Evolutionary conservation across 768 basidiomycete genomes (phyloP).

Genomic region (Collybiopsis confluens): DNA sequence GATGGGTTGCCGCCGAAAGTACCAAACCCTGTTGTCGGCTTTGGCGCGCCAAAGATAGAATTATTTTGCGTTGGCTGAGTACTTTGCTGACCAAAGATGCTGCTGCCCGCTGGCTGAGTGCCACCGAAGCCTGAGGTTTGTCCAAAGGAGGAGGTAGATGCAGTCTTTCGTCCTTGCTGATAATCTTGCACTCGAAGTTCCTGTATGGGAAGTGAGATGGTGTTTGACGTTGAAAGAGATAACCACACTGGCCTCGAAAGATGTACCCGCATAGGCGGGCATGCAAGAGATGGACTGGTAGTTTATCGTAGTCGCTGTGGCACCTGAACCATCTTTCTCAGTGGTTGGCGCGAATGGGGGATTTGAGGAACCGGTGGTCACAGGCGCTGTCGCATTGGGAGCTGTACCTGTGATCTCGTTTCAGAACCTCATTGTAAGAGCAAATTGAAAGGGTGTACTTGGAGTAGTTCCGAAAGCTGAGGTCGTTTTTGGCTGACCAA

Average conservation of each 20-base stretch:
- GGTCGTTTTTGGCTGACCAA: constrained; percentile 22
- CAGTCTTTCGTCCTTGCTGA: constrained; percentile 64
- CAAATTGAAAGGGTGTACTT: background rate
- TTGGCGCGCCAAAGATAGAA: constrained; percentile 59
- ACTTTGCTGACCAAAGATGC: constrained; percentile 39
- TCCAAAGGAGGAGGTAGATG: constrained; percentile 47
- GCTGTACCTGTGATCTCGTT: constrained; percentile 32
- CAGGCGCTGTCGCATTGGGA: constrained; percentile 35
- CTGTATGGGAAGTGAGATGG: constrained; percentile 27
- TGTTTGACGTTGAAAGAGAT: constrained; percentile 13
- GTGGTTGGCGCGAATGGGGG: constrained; percentile 53
- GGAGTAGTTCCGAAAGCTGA: constrained; percentile 5
- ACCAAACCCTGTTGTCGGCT: constrained; percentile 74
- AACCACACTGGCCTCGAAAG: constrained; percentile 58
- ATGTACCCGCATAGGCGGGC: constrained; percentile 72
- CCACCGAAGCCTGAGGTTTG: constrained; percentile 46
- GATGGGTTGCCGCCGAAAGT: constrained; percentile 58
- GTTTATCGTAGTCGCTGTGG: constrained; percentile 44
- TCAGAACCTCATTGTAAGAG: background rate
- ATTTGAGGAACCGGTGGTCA: constrained; percentile 67
- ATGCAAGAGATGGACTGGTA: constrained; percentile 83
- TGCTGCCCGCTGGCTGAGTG: constrained; percentile 35
- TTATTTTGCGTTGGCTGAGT: constrained; percentile 1
- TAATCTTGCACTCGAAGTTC: constrained; percentile 79
- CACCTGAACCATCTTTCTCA: constrained; percentile 66